Evolutionary conservation across 345 rosid species (phyloP).

Genomic region (Fremontodendron californicum): DNA sequence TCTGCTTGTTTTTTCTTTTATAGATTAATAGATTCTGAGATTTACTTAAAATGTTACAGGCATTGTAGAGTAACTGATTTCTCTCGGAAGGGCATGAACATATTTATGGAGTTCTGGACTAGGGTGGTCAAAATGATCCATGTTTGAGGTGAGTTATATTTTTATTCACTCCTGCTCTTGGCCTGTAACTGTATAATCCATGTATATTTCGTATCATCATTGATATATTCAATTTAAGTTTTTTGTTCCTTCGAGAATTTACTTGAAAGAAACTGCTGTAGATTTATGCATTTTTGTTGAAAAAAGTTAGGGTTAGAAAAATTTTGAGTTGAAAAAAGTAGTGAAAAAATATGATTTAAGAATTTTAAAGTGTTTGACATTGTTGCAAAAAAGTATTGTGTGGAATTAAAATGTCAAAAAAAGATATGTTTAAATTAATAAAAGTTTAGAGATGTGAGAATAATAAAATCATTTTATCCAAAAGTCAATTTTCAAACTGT

Average conservation of each 20-base stretch:
- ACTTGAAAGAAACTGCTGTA: neutral
- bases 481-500: no score
- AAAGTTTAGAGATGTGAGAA: no score
- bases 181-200: constrained; percentile 21
- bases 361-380: no score
- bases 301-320: no score
- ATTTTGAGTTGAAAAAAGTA: no score
- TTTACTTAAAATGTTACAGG: constrained; percentile 1
- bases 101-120: constrained; percentile 5
- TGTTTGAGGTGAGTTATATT: constrained; percentile 21
- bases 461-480: no score
- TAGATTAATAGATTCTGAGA: neutral
- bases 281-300: neutral
- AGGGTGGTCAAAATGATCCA: constrained; percentile 2
- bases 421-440: no score
- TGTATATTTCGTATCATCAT: constrained; percentile 17
- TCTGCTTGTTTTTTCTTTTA: neutral
- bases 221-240: constrained; percentile 14
- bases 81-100: neutral
- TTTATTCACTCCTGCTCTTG: neutral
- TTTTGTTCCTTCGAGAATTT: neutral
- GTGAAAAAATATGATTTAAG: no score
- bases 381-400: no score
- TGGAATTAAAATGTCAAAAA: no score
- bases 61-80: neutral